Percentiles rank a stretch among this genome's conserved stretches.
Evolutionary conservation across 2,329 filamentous ascomycete genomes (phyloP).

Genomic region (Massarina eburnea): DNA sequence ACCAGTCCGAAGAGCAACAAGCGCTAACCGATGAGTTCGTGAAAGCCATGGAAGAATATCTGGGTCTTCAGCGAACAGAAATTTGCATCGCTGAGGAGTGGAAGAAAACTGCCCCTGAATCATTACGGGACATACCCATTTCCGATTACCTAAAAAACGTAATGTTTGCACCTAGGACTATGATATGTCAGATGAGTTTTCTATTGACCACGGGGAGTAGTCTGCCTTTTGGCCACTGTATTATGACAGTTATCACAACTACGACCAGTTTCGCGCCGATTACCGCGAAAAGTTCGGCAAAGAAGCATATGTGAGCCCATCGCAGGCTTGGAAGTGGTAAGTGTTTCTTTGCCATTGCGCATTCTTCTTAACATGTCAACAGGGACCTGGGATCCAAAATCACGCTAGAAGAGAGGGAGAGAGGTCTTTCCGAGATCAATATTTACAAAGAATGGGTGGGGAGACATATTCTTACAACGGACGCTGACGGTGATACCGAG

Average conservation of each 20-base stretch:
- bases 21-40: not conserved
- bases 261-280: conserved; percentile 3
- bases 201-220: not conserved
- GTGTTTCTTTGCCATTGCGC: not conserved
- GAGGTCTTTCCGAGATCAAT: not conserved
- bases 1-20: not conserved
- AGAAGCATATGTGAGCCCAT: conserved; percentile 1
- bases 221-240: not conserved
- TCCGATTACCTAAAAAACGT: not conserved
- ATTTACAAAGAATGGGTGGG: not conserved
- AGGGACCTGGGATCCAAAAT: not conserved
- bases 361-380: not conserved
- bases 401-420: not conserved
- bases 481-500: not conserved
- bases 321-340: not conserved
- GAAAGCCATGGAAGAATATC: not conserved
- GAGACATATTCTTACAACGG: not conserved
- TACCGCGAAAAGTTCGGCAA: conserved; percentile 8
- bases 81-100: not conserved
- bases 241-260: not conserved
- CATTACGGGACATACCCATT: not conserved
- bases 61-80: not conserved
- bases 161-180: not conserved
- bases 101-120: not conserved
- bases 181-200: not conserved